Base-by-base conservation (phyloP, 768 basidiomycete genomes). In the Mycena belliarum region DNA sequence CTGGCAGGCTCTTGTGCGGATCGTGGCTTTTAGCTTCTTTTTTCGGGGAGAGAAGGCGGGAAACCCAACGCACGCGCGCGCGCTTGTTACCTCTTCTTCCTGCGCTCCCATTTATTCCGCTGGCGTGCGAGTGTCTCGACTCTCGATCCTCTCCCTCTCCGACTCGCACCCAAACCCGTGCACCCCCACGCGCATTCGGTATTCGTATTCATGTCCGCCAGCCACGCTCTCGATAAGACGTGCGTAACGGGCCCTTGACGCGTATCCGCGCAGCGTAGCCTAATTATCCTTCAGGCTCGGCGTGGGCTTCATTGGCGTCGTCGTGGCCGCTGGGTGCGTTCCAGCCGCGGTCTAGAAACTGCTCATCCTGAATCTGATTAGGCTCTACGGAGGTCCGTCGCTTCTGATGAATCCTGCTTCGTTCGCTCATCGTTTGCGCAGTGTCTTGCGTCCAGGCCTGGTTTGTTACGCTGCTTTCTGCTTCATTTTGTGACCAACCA, bases 381-480 rank as follows among this genome's bases (percentile, higher is more conserved):
- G 84, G 8, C 67, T 84, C 14, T 77, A 81, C 47, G 83, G 82
- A 70, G 78, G 83, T 83, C 53, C 11, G 72, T 65, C 41, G 18
- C 7, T 26, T 50, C 40, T 26, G 49, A 29, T 35, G 16, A 32
- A 15, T 29, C 7, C 2, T 20, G 28, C 21, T 18, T 25, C 28
- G 29, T 50, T 42, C 42, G 42, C 35, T 41, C 52, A 49, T 49
- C 24, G 20, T 32, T 24, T 14, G 20, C 8, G 32, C 42, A 86
- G 84, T 84, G n/a, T 81, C 81, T 8, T 73, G 73, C 38, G 69
- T 85, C 26, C 85, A 86, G 66, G 74, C 77, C 1, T 83, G 76
- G 75, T 83, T 79, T 60, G 54, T 32, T 23, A 32, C 38, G 16
- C n/a, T 44, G 8, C 28, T 37, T 46, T 41, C 20, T 21, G 20